These are phyloP conservation scores for Salvia rosmarinus DNA, from an alignment of 257 asterid genomes.

Conservation along the genomic window DNA sequence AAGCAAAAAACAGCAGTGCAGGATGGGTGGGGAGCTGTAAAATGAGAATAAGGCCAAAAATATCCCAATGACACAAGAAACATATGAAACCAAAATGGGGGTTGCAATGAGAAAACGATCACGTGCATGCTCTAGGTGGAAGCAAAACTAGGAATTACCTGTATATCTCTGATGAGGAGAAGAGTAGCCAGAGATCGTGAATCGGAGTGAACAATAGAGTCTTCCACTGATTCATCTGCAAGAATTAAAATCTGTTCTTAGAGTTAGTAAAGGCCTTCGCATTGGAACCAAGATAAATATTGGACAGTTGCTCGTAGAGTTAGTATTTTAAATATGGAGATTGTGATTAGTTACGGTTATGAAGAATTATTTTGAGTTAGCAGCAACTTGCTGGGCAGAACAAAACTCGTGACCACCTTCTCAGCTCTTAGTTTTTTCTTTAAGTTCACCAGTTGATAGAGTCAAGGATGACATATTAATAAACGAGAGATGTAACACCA, in stretches of 20 bases:
- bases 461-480: no score
- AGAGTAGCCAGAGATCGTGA: slow-evolving; percentile 97
- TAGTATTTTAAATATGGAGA: background rate
- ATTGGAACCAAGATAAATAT: background rate
- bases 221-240: slow-evolving; percentile 98
- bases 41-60: slow-evolving; percentile 2
- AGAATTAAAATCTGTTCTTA: slow-evolving; percentile 87
- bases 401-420: background rate
- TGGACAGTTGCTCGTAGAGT: background rate
- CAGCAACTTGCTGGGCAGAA: background rate
- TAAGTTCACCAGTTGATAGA: no score
- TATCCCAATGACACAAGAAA: background rate
- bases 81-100: background rate
- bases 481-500: no score
- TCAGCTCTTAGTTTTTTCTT: no score
- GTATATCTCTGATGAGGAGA: slow-evolving; percentile 96
- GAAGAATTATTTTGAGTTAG: background rate
- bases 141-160: slow-evolving; percentile 51
- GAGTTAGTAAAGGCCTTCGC: slow-evolving; percentile 68
- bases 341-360: background rate
- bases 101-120: slow-evolving; percentile 24
- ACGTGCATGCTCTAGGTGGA: slow-evolving; percentile 21
- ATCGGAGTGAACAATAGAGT: slow-evolving; percentile 92
- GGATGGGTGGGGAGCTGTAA: background rate
- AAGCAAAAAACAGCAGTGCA: background rate